phyloP scores from a whole-genome alignment of 495 filamentous ascomycete genomes.

The Talaromyces stipitatus region DNA sequence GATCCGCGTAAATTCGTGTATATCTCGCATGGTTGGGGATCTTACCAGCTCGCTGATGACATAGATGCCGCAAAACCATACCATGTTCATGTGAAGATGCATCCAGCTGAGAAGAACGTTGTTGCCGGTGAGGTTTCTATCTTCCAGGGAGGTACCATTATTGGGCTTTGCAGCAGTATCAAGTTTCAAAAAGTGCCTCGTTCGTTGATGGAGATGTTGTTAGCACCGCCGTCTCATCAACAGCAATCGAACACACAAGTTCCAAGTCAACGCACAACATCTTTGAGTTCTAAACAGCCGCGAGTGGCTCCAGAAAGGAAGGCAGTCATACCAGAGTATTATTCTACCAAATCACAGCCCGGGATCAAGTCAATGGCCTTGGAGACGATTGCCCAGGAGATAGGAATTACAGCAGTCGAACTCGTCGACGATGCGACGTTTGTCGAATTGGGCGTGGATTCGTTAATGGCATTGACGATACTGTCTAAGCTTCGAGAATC shows the following conservation, averaged over 20 bases:
- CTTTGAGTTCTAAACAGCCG: not conserved
- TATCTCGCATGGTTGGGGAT: conserved; percentile 33
- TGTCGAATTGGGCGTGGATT: conserved; percentile 44
- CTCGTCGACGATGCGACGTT: conserved; percentile 25
- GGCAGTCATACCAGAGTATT: not conserved
- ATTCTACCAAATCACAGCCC: not conserved
- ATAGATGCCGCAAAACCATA: conserved; percentile 15
- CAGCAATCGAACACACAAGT: not conserved
- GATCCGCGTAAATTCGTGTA: conserved; percentile 39
- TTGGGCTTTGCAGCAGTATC: conserved; percentile 20
- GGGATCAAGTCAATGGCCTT: conserved; percentile 22
- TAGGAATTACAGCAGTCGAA: conserved; percentile 15
- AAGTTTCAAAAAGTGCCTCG: conserved; percentile 11
- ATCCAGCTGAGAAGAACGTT: conserved; percentile 39
- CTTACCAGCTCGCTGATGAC: conserved; percentile 18
- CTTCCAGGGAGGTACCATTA: conserved; percentile 37
- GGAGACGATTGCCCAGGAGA: conserved; percentile 16
- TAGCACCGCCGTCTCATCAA: not conserved
- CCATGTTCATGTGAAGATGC: conserved; percentile 32
- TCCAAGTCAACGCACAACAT: not conserved
- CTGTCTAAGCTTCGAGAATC: conserved; percentile 27
- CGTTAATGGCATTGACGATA: conserved; percentile 40
- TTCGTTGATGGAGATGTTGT: not conserved
- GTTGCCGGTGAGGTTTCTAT: conserved; percentile 47
- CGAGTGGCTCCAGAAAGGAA: not conserved